phyloP scores from a whole-genome alignment of 257 asterid species.

The Penstemon barbatus region DNA sequence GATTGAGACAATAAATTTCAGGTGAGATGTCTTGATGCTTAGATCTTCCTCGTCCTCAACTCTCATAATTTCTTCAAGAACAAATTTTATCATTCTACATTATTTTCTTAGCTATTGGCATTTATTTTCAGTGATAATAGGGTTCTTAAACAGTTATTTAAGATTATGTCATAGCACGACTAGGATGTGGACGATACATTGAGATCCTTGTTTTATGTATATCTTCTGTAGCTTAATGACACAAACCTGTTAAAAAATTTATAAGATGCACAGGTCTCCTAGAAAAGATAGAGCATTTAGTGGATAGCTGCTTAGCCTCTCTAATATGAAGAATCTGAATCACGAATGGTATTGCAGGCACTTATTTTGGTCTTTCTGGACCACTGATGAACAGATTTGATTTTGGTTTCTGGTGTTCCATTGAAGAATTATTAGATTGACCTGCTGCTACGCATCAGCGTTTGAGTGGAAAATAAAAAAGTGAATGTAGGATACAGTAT shows the following conservation, averaged over 20 bases:
- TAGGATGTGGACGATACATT: conserved; percentile 16
- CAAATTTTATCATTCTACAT: conserved; percentile 21
- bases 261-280: conserved; percentile 26
- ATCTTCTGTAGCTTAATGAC: conserved; percentile 25
- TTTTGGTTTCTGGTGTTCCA: conserved; percentile 50
- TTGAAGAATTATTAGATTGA: conserved; percentile 51
- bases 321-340: conserved; percentile 53
- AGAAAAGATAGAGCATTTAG: conserved; percentile 36
- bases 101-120: background rate
- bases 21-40: conserved; percentile 46
- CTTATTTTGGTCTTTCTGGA: conserved; percentile 43
- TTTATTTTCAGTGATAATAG: background rate
- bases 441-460: conserved; percentile 45
- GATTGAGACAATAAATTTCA: conserved; percentile 36
- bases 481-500: conserved; percentile 26
- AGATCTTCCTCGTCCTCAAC: conserved; percentile 6
- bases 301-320: conserved; percentile 47
- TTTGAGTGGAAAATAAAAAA: conserved; percentile 42
- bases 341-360: conserved; percentile 70
- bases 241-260: conserved; percentile 15
- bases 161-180: conserved; percentile 13
- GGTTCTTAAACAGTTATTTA: conserved; percentile 3
- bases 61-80: background rate
- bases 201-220: conserved; percentile 22
- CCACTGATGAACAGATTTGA: conserved; percentile 52